Conservation (phyloP, 768 basidiomycete species). For the Hemileccinum rubropunctum region DNA sequence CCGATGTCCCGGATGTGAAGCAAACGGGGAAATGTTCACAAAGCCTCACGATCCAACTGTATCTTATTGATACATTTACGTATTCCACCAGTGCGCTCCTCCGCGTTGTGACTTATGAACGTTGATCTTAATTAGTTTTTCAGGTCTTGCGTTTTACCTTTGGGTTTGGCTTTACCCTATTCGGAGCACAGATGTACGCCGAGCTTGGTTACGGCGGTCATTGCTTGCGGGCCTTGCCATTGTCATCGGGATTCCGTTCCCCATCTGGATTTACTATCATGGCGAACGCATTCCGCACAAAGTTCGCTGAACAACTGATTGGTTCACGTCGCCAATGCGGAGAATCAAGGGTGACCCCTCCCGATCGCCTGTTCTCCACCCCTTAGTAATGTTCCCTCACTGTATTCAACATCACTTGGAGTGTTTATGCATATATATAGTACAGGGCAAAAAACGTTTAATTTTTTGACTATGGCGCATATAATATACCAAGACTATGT, state of each 20-base stretch:
- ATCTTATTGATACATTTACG: constrained; percentile 68
- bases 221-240: constrained; percentile 57
- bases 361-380: no score
- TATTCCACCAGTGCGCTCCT: constrained; percentile 59
- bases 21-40: not conserved
- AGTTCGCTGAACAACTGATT: constrained; percentile 32
- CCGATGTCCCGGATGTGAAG: not conserved
- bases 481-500: no score
- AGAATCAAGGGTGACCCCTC: no score
- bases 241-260: constrained; percentile 68
- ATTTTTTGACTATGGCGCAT: no score
- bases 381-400: no score
- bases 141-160: constrained; percentile 60
- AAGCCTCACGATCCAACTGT: constrained; percentile 66
- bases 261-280: constrained; percentile 66
- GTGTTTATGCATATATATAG: no score
- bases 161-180: constrained; percentile 66
- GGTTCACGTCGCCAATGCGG: not conserved
- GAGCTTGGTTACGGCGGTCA: constrained; percentile 63
- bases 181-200: constrained; percentile 63
- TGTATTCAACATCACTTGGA: no score
- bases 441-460: no score
- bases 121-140: not conserved
- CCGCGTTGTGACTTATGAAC: not conserved
- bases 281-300: constrained; percentile 52